Evolutionary conservation across 148 eudicot species (phyloP).

Genomic region (Amaranthus cruentus): DNA sequence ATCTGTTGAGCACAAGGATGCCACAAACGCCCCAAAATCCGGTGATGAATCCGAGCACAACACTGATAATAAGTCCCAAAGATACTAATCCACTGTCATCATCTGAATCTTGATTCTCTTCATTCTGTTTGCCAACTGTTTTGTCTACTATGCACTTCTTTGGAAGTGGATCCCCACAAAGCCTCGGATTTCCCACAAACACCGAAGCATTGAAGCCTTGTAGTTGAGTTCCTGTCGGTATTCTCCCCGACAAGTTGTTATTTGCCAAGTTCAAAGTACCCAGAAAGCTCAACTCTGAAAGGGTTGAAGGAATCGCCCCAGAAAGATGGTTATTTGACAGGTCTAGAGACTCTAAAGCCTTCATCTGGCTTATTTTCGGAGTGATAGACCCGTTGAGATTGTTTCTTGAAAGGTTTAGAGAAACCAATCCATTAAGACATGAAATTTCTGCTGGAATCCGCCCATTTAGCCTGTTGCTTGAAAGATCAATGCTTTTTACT

Average conservation of each 20-base stretch:
- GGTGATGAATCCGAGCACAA: conserved; percentile 17
- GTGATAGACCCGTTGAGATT: conserved; percentile 18
- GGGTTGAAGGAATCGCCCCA: conserved; percentile 18
- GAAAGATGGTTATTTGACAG: conserved; percentile 24
- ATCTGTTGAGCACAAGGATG: conserved; percentile 8
- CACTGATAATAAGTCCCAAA: conserved; percentile 14
- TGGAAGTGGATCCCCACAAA: conserved; percentile 22
- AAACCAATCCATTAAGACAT: conserved; percentile 20
- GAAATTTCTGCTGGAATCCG: conserved; percentile 16
- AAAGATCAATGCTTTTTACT: conserved; percentile 22
- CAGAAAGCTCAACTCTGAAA: conserved; percentile 13
- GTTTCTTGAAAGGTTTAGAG: conserved; percentile 22
- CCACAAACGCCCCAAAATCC: conserved; percentile 20
- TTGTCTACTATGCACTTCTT: conserved; percentile 12
- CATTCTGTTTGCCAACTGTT: neutral
- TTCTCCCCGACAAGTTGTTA: conserved; percentile 18
- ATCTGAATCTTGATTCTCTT: neutral
- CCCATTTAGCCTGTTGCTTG: conserved; percentile 17
- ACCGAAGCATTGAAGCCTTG: conserved; percentile 19
- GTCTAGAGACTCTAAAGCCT: conserved; percentile 21
- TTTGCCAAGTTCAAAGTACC: conserved; percentile 13
- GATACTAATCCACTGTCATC: neutral
- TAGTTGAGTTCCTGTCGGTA: conserved; percentile 24
- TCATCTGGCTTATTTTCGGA: conserved; percentile 15
- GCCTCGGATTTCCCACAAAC: conserved; percentile 18